Base-by-base conservation (phyloP, 1,139 yeast genomes). In the Zygosaccharomyces sapae region DNA sequence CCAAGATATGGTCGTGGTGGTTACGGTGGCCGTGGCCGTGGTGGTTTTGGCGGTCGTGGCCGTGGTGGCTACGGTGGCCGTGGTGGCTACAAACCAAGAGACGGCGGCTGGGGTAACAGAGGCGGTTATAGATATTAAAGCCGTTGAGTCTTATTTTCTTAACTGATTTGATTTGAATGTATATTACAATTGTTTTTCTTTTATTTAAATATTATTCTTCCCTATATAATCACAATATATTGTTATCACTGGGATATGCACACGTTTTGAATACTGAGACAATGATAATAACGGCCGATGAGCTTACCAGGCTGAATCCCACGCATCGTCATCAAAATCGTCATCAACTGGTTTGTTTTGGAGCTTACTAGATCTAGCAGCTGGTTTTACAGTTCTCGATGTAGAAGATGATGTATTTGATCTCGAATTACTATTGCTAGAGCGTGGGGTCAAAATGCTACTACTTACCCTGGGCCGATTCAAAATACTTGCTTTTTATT, bases 1-100 rank as follows among this genome's bases (percentile, higher is more conserved):
- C 68, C 77, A 77, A 72, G 83, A 71, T 68, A 75, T 59, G 77
- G 86, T 55, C 77, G 86, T 52, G 77, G 88, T 55, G 63, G 75
- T 51, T 73, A 82, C 46, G 73, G 77, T 54, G 67, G 77, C 44
- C 72, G 79, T 46, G 70, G 80, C 42, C 67, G 77, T 41, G 68
- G 78, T 51, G 69, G 80, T 45, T 70, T 76, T 43, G 62, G 77
- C 44, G 68, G 75, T 38, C 63, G 74, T 39, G 40, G 74, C 47
- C 67, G 75, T 50, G 63, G 61, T 41, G 65, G 73, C 54, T 35
- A 60, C 59, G 58, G 16, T 53, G 61, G 68, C 58, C 54, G 63
- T 54, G 45, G 46, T 20, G 40, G 40, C 6, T 37, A 37, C 19
- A n/a, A n/a, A n/a, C n/a, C n/a, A n/a, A n/a, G n/a, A n/a, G 18